Conservation (phyloP, 2,329 filamentous ascomycete genomes). For the Xylaria polymorpha region DNA sequence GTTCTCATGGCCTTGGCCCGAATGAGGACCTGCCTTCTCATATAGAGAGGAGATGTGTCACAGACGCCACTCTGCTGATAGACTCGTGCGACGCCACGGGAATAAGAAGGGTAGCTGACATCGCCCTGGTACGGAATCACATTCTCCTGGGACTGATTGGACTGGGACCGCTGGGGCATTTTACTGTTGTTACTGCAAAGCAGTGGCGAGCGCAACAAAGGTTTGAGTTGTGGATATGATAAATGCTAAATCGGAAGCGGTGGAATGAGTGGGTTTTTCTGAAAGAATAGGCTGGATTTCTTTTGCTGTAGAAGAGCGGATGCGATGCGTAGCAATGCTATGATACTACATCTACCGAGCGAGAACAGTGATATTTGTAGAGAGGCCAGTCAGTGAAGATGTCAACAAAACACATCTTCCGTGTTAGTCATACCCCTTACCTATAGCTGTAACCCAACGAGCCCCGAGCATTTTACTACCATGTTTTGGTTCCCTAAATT, state of each 20-base stretch:
- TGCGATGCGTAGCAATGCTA: not conserved
- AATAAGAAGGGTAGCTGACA: slow-evolving; percentile 1
- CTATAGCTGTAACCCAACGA: not conserved
- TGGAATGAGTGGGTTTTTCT: not conserved
- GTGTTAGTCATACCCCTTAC: not conserved
- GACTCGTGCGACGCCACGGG: not conserved
- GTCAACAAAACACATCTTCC: not conserved
- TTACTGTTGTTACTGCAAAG: not conserved
- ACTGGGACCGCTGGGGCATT: not conserved
- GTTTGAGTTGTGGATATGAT: not conserved
- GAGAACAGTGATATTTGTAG: not conserved
- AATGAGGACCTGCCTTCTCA: not conserved
- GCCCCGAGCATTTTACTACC: not conserved
- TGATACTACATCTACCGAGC: not conserved
- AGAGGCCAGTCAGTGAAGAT: not conserved
- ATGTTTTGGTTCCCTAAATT: not conserved
- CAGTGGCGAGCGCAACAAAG: too few relatives aligned
- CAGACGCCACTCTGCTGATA: not conserved
- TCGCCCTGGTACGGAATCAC: not conserved
- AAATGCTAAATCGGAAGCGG: not conserved
- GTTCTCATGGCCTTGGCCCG: not conserved
- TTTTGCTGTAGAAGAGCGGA: not conserved
- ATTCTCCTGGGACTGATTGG: too few relatives aligned
- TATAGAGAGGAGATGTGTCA: not conserved
- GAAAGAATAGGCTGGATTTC: not conserved